A percentile compares a stretch with the other conserved stretches of the same genome.
These are phyloP conservation scores for Penicillium roqueforti DNA, from an alignment of 495 filamentous ascomycete genomes.

Conservation along the genomic window DNA sequence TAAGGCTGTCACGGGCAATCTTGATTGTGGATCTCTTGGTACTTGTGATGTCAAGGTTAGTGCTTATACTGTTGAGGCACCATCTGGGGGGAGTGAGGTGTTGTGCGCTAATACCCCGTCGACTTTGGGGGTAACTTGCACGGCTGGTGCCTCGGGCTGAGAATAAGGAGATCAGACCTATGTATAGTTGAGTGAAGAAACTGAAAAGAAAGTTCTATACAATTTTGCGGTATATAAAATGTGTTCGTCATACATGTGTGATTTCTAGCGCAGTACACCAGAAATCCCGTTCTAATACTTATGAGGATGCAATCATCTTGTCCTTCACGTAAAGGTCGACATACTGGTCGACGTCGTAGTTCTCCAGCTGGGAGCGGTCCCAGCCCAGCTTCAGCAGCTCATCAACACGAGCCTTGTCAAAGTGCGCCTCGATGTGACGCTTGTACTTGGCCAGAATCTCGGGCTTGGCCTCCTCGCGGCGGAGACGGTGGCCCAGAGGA, in stretches of 20 bases:
- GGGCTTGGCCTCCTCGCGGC: conserved; percentile 95
- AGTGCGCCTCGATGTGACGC: conserved; percentile 84
- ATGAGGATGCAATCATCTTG: conserved; percentile 40
- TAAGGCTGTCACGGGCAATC: conserved; percentile 33
- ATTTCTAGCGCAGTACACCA: neutral
- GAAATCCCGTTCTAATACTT: conserved; percentile 3
- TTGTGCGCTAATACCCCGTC: conserved; percentile 41
- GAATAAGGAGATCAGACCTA: neutral
- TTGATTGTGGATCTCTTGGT: conserved; percentile 38
- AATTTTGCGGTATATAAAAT: conserved; percentile 19
- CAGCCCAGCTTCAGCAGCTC: conserved; percentile 73
- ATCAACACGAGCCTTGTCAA: conserved; percentile 65
- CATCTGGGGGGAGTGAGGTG: conserved; percentile 30
- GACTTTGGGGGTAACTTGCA: conserved; percentile 34
- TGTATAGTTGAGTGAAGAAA: neutral
- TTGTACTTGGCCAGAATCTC: conserved; percentile 93
- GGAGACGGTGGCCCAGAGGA: conserved; percentile 84
- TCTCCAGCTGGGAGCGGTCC: conserved; percentile 69
- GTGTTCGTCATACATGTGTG: conserved; percentile 21
- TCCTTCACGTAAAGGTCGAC: conserved; percentile 89
- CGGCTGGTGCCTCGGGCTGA: conserved; percentile 36
- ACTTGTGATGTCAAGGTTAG: conserved; percentile 35
- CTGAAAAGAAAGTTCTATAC: conserved; percentile 1
- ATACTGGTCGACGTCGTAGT: conserved; percentile 83
- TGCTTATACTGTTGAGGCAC: conserved; percentile 30